Percentiles rank a stretch among this genome's conserved stretches.
Conservation (phyloP, 148 eudicot species). For the Fagopyrum tataricum region DNA sequence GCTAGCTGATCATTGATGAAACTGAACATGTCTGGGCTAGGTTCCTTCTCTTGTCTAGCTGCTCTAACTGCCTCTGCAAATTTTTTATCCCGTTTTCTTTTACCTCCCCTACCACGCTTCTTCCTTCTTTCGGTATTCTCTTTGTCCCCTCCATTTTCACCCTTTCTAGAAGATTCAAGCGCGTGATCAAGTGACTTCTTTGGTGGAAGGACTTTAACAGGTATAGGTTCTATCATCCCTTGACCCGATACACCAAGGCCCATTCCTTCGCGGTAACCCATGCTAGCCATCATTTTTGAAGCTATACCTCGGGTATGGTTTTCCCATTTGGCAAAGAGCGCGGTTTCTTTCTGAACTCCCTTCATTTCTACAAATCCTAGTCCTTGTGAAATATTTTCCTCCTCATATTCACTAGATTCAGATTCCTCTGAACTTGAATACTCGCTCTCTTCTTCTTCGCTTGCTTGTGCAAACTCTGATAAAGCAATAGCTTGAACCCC, state of each 20-base stretch:
- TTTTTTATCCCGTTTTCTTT: slow-evolving; percentile 85
- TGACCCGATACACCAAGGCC: slow-evolving; percentile 83
- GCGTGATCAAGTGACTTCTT: slow-evolving; percentile 90
- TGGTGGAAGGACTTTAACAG: slow-evolving; percentile 73
- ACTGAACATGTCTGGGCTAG: slow-evolving; percentile 65
- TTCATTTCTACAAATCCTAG: slow-evolving; percentile 62
- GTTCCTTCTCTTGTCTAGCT: slow-evolving; percentile 59
- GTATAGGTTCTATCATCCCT: slow-evolving; percentile 73
- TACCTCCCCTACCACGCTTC: slow-evolving; percentile 85
- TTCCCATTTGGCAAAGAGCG: slow-evolving; percentile 92
- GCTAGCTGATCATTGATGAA: slow-evolving; percentile 85
- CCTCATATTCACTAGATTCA: slow-evolving; percentile 52
- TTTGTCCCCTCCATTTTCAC: slow-evolving; percentile 20
- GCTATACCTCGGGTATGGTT: slow-evolving; percentile 97
- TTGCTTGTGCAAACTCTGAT: slow-evolving; percentile 53
- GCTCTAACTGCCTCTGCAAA: slow-evolving; percentile 63
- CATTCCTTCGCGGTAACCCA: slow-evolving; percentile 98
- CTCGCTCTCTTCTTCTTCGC: slow-evolving; percentile 46
- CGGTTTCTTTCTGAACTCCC: slow-evolving; percentile 83
- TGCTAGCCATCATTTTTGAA: slow-evolving; percentile 94
- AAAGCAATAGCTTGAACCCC: slow-evolving; percentile 56
- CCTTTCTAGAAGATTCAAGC: slow-evolving; percentile 24
- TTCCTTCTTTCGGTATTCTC: slow-evolving; percentile 28
- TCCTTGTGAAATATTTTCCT: slow-evolving; percentile 42
- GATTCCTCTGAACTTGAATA: slow-evolving; percentile 41